These are phyloP conservation scores for Pseudozyma sp. DNA, from an alignment of 1,284 basidiomycete species.

Conservation along the genomic window DNA sequence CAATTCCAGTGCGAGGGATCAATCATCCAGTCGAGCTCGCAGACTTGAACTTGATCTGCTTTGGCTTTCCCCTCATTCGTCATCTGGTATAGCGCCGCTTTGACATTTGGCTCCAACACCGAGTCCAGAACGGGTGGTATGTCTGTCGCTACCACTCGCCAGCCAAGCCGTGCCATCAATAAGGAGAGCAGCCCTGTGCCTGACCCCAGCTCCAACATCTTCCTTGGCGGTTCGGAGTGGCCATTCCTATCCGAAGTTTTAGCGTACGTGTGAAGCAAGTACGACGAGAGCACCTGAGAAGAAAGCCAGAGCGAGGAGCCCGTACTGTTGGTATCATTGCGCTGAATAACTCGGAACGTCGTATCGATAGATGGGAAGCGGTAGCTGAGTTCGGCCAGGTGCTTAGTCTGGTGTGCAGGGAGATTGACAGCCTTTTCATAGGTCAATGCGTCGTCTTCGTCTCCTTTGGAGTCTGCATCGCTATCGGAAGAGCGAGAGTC, in stretches of 20 bases:
- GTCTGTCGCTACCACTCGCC: constrained; percentile 84
- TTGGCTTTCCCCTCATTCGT: neutral
- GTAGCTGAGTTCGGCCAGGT: constrained; percentile 39
- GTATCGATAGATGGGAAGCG: constrained; percentile 34
- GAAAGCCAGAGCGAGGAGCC: constrained; percentile 56
- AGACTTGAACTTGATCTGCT: constrained; percentile 72
- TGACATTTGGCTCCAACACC: constrained; percentile 78
- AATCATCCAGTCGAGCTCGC: constrained; percentile 74
- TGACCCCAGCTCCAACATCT: constrained; percentile 43
- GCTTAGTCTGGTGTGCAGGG: constrained; percentile 50
- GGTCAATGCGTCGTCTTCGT: neutral
- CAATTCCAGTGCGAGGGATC: constrained; percentile 20
- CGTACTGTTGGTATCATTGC: constrained; percentile 49
- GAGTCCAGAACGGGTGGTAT: constrained; percentile 77
- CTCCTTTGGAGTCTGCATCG: neutral
- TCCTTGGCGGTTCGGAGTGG: neutral
- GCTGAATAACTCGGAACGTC: constrained; percentile 24
- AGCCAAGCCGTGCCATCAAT: constrained; percentile 78
- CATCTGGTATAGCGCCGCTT: constrained; percentile 70
- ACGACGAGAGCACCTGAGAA: constrained; percentile 45
- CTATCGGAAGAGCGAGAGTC: neutral
- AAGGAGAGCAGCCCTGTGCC: constrained; percentile 70
- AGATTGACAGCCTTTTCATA: constrained; percentile 38
- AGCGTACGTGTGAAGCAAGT: constrained; percentile 33
- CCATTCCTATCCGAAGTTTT: neutral